These are phyloP conservation scores for Verbascum thapsus DNA, from an alignment of 257 asterid genomes.

Conservation along the genomic window DNA sequence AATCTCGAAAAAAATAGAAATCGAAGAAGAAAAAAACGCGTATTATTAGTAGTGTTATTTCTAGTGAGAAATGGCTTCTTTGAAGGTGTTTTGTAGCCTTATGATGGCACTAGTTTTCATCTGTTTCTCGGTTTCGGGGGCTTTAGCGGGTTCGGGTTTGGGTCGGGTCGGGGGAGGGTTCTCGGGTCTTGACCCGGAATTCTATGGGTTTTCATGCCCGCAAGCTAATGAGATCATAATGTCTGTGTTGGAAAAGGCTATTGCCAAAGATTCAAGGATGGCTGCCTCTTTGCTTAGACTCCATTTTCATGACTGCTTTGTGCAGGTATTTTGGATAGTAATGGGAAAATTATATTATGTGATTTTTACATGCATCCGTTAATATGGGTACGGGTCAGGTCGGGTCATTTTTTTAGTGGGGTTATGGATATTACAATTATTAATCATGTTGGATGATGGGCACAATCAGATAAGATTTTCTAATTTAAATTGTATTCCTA, in stretches of 20 bases:
- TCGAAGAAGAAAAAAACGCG: not conserved
- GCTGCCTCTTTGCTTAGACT: slow-evolving; percentile 81
- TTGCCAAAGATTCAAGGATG: slow-evolving; percentile 59
- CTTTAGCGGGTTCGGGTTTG: slow-evolving; percentile 39
- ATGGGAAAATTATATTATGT: too few relatives aligned
- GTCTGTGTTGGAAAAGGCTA: slow-evolving; percentile 69
- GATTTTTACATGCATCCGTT: too few relatives aligned
- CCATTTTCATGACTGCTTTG: slow-evolving; percentile 77
- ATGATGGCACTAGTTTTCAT: slow-evolving; percentile 34
- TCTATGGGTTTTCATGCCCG: slow-evolving; percentile 68
- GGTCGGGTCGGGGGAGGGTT: slow-evolving; percentile 34
- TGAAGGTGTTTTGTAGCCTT: slow-evolving; percentile 25
- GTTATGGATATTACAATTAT: too few relatives aligned
- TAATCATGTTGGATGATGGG: too few relatives aligned
- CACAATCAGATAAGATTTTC: too few relatives aligned
- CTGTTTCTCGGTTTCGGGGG: slow-evolving; percentile 31
- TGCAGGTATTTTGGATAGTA: slow-evolving; percentile 40
- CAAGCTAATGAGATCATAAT: slow-evolving; percentile 71
- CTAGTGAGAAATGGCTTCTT: slow-evolving; percentile 43
- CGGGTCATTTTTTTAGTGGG: too few relatives aligned
- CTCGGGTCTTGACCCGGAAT: slow-evolving; percentile 48
- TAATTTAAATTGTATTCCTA: too few relatives aligned
- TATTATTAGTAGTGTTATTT: not conserved
- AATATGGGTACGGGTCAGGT: too few relatives aligned
- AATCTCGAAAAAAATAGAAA: too few relatives aligned